Conservation (phyloP, 2,329 filamentous ascomycete species). For the Neonectria neomacrospora region DNA sequence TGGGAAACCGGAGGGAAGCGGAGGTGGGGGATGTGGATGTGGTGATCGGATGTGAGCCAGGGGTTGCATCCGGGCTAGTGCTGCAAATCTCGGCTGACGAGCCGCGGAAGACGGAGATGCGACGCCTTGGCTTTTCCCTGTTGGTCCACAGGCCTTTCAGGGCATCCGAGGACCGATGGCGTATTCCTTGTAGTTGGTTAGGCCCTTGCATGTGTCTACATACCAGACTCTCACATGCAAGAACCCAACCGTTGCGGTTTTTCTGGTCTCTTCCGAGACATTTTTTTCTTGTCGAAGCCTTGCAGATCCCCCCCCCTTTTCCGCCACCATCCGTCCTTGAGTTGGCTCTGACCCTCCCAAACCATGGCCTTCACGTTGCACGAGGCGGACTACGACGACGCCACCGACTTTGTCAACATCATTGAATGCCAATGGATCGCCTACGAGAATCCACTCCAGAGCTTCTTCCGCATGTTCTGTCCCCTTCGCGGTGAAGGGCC, state of each 20-base stretch:
- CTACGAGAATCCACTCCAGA: conserved; percentile 32
- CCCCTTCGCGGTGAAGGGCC: conserved; percentile 28
- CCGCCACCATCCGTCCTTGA: not conserved
- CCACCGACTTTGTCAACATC: conserved; percentile 33
- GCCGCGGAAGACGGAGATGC: not conserved
- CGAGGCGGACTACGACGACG: conserved; percentile 24
- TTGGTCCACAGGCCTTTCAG: too few relatives aligned
- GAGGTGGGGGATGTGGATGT: not conserved
- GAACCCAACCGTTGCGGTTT: not conserved
- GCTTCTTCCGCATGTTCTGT: conserved; percentile 40
- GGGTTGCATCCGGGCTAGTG: not conserved
- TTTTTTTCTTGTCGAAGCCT: not conserved
- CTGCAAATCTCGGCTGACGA: not conserved
- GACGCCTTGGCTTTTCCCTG: too few relatives aligned
- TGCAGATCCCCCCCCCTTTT: not conserved
- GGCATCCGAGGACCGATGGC: not conserved
- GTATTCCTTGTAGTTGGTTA: not conserved
- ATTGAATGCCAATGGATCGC: conserved; percentile 35
- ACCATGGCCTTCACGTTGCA: conserved; percentile 34
- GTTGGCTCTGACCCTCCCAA: not conserved
- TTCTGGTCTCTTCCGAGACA: not conserved
- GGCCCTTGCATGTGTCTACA: too few relatives aligned
- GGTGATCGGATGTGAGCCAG: not conserved
- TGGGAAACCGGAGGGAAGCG: not conserved
- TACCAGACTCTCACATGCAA: too few relatives aligned